Conservation (phyloP, 306 rosid genomes). For the Gynostemma pentaphyllum region DNA sequence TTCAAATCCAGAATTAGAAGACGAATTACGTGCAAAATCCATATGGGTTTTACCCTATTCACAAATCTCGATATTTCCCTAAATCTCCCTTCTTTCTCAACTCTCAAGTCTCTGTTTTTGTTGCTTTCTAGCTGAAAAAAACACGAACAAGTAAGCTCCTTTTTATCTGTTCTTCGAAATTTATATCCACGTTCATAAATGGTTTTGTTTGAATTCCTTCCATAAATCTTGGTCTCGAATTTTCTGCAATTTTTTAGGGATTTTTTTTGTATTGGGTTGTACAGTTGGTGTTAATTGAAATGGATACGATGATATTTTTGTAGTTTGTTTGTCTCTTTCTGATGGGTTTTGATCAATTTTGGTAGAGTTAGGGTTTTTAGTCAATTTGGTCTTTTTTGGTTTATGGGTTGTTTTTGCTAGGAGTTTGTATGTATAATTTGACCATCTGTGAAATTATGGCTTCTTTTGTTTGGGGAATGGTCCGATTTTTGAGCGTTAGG, state of each 20-base stretch:
- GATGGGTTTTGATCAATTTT: background rate
- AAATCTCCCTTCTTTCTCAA: background rate
- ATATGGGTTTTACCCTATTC: background rate
- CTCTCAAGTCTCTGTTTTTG: background rate
- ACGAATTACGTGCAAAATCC: background rate
- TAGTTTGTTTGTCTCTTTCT: background rate
- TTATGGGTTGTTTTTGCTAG: background rate
- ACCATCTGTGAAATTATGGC: too few species aligned
- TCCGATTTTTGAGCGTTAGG: too few species aligned
- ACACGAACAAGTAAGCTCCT: background rate
- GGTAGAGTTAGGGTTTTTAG: conserved; percentile 4
- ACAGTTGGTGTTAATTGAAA: background rate
- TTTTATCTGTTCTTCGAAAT: background rate
- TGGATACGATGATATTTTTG: conserved; percentile 1
- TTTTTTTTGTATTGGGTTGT: background rate
- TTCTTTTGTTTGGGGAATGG: background rate
- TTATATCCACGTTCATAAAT: background rate
- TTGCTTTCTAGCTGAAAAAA: background rate
- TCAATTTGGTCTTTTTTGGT: too few species aligned
- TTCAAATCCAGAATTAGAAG: background rate
- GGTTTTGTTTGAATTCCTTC: background rate
- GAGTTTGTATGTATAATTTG: too few species aligned
- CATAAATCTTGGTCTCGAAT: background rate
- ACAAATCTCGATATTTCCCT: background rate
- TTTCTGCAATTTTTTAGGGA: background rate